Conservation (phyloP, 2,329 filamentous ascomycete genomes). For the Aspergillus bombycis region DNA sequence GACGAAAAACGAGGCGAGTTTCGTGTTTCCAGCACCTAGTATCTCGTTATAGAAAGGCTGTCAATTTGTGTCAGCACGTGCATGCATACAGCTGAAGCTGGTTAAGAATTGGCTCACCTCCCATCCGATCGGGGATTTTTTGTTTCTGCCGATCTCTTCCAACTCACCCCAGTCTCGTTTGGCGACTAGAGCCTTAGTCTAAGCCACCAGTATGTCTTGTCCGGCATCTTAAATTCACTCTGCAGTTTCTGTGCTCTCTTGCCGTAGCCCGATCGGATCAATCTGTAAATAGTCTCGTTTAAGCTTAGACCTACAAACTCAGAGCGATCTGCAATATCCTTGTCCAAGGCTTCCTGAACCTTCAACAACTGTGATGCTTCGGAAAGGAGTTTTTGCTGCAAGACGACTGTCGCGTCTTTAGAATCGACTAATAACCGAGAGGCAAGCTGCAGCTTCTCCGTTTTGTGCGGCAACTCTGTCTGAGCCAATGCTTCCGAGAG, state of each 20-base stretch:
- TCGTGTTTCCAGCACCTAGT: constrained; percentile 84
- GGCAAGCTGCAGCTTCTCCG: constrained; percentile 87
- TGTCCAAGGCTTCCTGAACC: constrained; percentile 85
- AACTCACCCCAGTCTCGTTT: constrained; percentile 91
- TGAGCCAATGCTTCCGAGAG: constrained; percentile 80
- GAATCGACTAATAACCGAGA: constrained; percentile 81
- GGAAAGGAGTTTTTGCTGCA: constrained; percentile 74
- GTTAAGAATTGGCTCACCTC: constrained; percentile 63
- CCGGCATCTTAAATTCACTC: constrained; percentile 88
- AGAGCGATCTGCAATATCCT: constrained; percentile 67
- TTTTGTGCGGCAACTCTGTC: constrained; percentile 67
- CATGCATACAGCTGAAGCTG: constrained; percentile 16
- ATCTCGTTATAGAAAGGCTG: constrained; percentile 91
- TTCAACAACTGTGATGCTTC: constrained; percentile 79
- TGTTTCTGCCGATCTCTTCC: constrained; percentile 73
- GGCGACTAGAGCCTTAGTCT: constrained; percentile 85
- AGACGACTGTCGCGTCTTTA: constrained; percentile 67
- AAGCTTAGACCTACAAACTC: constrained; percentile 81
- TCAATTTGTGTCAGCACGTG: constrained; percentile 33
- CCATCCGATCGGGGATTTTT: constrained; percentile 95
- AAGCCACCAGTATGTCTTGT: constrained; percentile 87
- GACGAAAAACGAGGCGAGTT: constrained; percentile 80
- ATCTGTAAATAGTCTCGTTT: constrained; percentile 88
- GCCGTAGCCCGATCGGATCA: constrained; percentile 78
- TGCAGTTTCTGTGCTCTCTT: constrained; percentile 87